Evolutionary conservation across 164 flowering plant genomes (phyloP).

Genomic region (Aristolochia contorta): DNA sequence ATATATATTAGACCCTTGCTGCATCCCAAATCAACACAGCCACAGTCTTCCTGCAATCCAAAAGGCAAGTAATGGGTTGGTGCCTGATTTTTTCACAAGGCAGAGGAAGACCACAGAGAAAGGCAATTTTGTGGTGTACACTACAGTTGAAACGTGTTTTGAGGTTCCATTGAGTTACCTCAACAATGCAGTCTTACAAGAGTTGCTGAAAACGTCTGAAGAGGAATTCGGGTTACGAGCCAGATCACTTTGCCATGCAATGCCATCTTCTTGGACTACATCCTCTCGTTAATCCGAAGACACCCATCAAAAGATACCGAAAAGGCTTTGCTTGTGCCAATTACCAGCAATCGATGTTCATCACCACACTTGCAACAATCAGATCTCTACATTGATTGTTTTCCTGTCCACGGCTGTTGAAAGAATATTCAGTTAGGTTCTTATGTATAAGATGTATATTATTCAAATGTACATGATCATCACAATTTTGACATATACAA

Average conservation of each 20-base stretch:
- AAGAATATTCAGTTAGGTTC: no score
- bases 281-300: constrained; percentile 9
- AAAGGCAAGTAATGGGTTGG: neutral
- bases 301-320: constrained; percentile 6
- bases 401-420: no score
- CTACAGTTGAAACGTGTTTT: constrained; percentile 8
- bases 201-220: constrained; percentile 22
- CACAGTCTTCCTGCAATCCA: no score
- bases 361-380: no score
- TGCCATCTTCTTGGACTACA: constrained; percentile 13
- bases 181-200: constrained; percentile 14
- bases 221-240: constrained; percentile 23
- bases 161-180: constrained; percentile 19
- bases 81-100: no score
- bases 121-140: constrained; percentile 15
- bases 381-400: no score
- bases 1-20: no score
- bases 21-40: no score
- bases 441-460: no score
- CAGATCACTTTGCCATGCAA: constrained; percentile 20
- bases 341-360: constrained; percentile 7
- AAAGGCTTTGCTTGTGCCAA: constrained; percentile 11
- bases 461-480: no score
- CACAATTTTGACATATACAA: no score
- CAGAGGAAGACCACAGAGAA: neutral